Evolutionary conservation across 306 rosid species (phyloP), one percentile per base, ranked within the genome.

Genomic region (Glycine tomentella): DNA sequence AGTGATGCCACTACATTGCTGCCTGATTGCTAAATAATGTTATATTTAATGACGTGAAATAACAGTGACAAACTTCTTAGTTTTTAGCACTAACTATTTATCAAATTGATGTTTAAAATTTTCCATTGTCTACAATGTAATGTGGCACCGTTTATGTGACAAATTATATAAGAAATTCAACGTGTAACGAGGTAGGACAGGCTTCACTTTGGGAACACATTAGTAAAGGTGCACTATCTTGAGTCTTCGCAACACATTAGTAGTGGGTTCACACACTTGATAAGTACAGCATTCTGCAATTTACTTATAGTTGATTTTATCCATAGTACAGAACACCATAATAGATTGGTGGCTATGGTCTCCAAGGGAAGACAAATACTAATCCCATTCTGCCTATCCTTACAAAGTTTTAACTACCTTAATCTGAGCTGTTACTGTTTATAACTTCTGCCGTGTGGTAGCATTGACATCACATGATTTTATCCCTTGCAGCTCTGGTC

Each of bases 301-400:
- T 51, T 48, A 48, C n/a, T 69, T 56, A 9, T 11, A 66, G 36
- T 59, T 57, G 20, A 45, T 51, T 67, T 14, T 25, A 59, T 72
- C 67, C 42, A 79, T 73, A 9, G 44, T 51, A 74, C 40, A 42
- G 65, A 75, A 59, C 59, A 75, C 63, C 46, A n/a, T 44, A 38
- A 33, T 72, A 46, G 69, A 44, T 44, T 63, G 65, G 74, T 64
- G 70, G 46, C 70, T n/a, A 4, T 48, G 63, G 56, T 52, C 57
- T 44, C 69, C 8, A 25, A 57, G 75, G 42, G 59, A 38, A 55
- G 52, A 50, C 34, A 69, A 51, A 67, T 75, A 13, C 31, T 44
- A n/a, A 68, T 25, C 53, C 78, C 13, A n/a, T 50, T 69, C 67
- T 58, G 49, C 38, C 45, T 79, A 20, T 34, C 80, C 11, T 14